A percentile compares a stretch with the other conserved stretches of the same genome.
These are phyloP conservation scores for Kingdonia uniflora DNA, from an alignment of 164 flowering plant genomes.

Conservation along the genomic window DNA sequence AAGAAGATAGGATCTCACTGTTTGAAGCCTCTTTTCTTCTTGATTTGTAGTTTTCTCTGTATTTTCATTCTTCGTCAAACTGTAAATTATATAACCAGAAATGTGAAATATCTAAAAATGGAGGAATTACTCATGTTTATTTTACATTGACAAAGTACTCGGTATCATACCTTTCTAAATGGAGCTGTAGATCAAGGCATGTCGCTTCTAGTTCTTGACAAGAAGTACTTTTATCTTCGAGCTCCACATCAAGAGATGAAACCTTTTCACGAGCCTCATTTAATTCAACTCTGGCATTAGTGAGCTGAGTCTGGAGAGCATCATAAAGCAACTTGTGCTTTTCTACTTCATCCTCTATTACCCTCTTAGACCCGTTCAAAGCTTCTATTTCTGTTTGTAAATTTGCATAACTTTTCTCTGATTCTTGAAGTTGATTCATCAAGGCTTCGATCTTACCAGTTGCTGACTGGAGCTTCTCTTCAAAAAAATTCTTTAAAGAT, in stretches of 20 bases:
- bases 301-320: constrained; percentile 70
- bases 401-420: constrained; percentile 25
- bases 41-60: constrained; percentile 15
- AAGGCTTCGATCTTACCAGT: constrained; percentile 20
- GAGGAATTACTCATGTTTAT: not conserved
- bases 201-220: constrained; percentile 70
- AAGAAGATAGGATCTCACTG: constrained; percentile 28
- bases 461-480: constrained; percentile 30
- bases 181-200: constrained; percentile 82
- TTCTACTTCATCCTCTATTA: constrained; percentile 56
- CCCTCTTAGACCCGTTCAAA: constrained; percentile 33
- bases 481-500: constrained; percentile 29
- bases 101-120: constrained; percentile 2
- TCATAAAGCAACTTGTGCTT: constrained; percentile 52
- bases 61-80: constrained; percentile 33
- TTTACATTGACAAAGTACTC: not conserved
- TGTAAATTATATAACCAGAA: constrained; percentile 16
- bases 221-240: constrained; percentile 57
- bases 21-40: constrained; percentile 34
- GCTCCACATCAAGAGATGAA: constrained; percentile 60
- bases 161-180: constrained; percentile 64
- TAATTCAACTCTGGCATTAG: constrained; percentile 42
- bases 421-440: constrained; percentile 36
- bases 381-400: constrained; percentile 32
- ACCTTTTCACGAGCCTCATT: constrained; percentile 50